Evolutionary conservation across 805 yeast genomes (phyloP), one percentile per base, ranked within the genome.

Genomic region (Pichia nanzhaoensis): DNA sequence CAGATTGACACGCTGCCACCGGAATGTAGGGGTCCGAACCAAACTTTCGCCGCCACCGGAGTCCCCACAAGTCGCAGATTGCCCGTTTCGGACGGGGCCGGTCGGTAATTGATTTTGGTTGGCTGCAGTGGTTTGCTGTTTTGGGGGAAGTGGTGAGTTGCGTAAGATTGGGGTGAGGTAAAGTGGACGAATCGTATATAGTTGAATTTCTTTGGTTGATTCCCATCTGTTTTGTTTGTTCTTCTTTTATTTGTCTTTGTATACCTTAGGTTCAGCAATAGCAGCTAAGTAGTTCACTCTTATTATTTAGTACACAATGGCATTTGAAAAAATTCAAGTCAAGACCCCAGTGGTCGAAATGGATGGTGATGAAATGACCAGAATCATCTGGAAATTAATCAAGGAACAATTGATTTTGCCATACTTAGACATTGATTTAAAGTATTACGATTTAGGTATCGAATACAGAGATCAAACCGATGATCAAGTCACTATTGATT

Each of bases 281-380:
- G n/a, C n/a, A 22, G 4, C 18, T 28, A 34, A 18, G 14, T 16
- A 21, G 4, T 16, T 37, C 17, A 12, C 10, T 12, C 24, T n/a
- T 16, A 12, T 17, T 3, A 19, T 14, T 4, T 16, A 39, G 16
- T 30, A 30, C 14, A 33, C 22, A 38, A 55, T 53, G 56, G 54
- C 57, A 8, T 55, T 59, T 38, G 53, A 58, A 33, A 89, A 89
- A 64, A 83, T 91, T 64, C 70, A 75, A 53, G 97, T 91, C 47
- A 74, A 76, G 64, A 84, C 77, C 58, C 98, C 98, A 53, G 78
- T 91, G 56, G 98, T 91, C 52, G 98, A 91, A 65, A 79, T 91
- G 84, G 98, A 91, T 59, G 98, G 98, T 52, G 98, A 91, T 67
- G 98, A 91, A 69, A 87, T 84, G 86, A 91, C 98, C 61, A 77